phyloP scores from a whole-genome alignment of 2,329 filamentous ascomycete genomes.

The Myriosclerotinia duriaeana region DNA sequence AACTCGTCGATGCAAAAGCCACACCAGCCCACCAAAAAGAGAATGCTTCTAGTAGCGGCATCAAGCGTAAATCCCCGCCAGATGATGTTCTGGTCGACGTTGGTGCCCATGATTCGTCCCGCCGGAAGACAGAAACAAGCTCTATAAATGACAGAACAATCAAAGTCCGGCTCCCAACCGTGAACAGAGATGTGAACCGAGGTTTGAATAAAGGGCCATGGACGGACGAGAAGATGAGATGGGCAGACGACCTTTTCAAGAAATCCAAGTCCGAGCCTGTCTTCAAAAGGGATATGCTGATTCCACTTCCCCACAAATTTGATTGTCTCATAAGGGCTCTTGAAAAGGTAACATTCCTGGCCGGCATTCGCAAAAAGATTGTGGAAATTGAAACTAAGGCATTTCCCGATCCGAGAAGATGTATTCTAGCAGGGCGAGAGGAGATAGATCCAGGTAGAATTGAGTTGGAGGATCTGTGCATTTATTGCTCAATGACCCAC shows the following conservation, averaged over 20 bases:
- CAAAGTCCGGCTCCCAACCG: neutral
- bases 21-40: neutral
- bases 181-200: no score
- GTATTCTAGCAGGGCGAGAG: neutral
- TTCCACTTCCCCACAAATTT: neutral
- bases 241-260: neutral
- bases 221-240: neutral
- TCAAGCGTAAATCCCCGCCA: neutral
- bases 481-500: neutral
- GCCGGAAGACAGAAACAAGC: neutral
- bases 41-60: neutral
- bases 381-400: neutral
- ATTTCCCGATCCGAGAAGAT: neutral
- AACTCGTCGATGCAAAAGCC: no score
- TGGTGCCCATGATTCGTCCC: neutral
- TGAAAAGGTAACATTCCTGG: neutral
- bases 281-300: neutral
- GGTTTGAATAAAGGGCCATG: neutral
- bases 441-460: neutral
- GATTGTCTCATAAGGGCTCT: neutral
- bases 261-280: neutral
- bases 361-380: neutral
- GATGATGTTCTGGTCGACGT: neutral
- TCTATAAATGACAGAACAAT: neutral
- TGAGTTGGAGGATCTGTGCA: neutral